Evolutionary conservation across 352 stramenopile species (phyloP).

Genomic region (Phytophthora meadii): DNA sequence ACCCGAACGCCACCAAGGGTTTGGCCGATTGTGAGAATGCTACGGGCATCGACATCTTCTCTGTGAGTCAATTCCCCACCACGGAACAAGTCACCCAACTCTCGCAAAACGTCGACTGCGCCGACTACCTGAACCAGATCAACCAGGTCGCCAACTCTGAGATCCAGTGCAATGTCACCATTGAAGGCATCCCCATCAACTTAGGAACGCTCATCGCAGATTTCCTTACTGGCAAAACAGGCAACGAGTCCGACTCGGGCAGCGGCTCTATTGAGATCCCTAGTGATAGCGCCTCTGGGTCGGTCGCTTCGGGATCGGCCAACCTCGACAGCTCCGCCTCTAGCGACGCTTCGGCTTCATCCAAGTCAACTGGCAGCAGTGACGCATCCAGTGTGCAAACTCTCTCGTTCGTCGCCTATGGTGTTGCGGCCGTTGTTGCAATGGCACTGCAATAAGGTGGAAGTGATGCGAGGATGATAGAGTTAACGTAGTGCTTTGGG

Average conservation of each 20-base stretch:
- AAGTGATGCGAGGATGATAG: slow-evolving; percentile 11
- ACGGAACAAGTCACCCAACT: slow-evolving; percentile 60
- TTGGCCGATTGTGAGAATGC: slow-evolving; percentile 48
- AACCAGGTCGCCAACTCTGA: slow-evolving; percentile 69
- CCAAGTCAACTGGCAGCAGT: slow-evolving; percentile 11
- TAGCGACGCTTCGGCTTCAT: slow-evolving; percentile 19
- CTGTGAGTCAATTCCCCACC: slow-evolving; percentile 53
- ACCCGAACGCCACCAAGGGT: slow-evolving; percentile 62
- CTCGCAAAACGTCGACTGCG: slow-evolving; percentile 62
- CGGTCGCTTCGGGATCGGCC: slow-evolving; percentile 10
- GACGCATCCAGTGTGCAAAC: slow-evolving; percentile 1
- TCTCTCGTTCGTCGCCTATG: slow-evolving; percentile 28
- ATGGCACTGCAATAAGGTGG: slow-evolving; percentile 29
- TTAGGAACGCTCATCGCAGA: slow-evolving; percentile 63
- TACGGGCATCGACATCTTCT: slow-evolving; percentile 68
- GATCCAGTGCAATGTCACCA: slow-evolving; percentile 64
- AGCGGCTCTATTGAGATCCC: slow-evolving; percentile 37
- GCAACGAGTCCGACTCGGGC: slow-evolving; percentile 64
- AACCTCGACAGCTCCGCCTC: slow-evolving; percentile 22
- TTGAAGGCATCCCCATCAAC: slow-evolving; percentile 51
- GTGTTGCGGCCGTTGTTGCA: slow-evolving; percentile 21
- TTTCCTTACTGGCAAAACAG: slow-evolving; percentile 67
- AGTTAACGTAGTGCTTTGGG: slow-evolving; percentile 30
- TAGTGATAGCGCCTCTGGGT: slow-evolving; percentile 32
- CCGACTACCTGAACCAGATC: slow-evolving; percentile 78